Percentiles rank a stretch among this genome's conserved stretches.
Evolutionary conservation across 768 basidiomycete species (phyloP).

Genomic region (Mycena albidolilacea): DNA sequence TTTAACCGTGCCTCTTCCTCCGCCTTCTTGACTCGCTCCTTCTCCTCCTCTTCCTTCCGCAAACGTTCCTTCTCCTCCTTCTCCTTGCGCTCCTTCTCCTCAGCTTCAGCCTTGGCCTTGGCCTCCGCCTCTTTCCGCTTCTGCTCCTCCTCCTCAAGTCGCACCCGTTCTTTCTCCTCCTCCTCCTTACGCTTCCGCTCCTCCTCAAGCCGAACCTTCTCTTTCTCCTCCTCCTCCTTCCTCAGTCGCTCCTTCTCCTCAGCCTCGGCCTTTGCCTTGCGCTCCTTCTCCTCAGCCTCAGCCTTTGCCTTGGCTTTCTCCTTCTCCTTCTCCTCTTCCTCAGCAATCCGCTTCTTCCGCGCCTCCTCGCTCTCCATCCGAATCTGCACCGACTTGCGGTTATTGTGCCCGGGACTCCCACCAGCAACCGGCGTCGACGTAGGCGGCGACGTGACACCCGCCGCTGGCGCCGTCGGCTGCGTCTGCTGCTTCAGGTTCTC

Average conservation of each 20-base stretch:
- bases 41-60: slow-evolving; percentile 47
- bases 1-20: slow-evolving; percentile 52
- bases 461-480: slow-evolving; percentile 55
- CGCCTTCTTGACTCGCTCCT: slow-evolving; percentile 47
- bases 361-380: slow-evolving; percentile 77
- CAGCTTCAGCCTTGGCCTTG: slow-evolving; percentile 64
- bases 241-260: slow-evolving; percentile 55
- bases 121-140: slow-evolving; percentile 51
- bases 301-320: slow-evolving; percentile 51
- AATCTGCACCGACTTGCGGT: slow-evolving; percentile 57
- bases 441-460: slow-evolving; percentile 43
- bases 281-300: slow-evolving; percentile 57
- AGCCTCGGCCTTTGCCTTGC: slow-evolving; percentile 56
- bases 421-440: slow-evolving; percentile 47
- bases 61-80: slow-evolving; percentile 51
- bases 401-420: slow-evolving; percentile 57
- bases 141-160: slow-evolving; percentile 44
- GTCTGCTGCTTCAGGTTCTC: slow-evolving; percentile 63
- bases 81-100: slow-evolving; percentile 55
- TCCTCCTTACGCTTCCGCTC: slow-evolving; percentile 44
- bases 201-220: slow-evolving; percentile 51
- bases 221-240: slow-evolving; percentile 53
- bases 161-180: slow-evolving; percentile 48
- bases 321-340: slow-evolving; percentile 57
- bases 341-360: slow-evolving; percentile 63